Percentiles rank a stretch among this genome's conserved stretches.
Conservation (phyloP, 2,329 filamentous ascomycete genomes). For the Fusarium temperatum region DNA sequence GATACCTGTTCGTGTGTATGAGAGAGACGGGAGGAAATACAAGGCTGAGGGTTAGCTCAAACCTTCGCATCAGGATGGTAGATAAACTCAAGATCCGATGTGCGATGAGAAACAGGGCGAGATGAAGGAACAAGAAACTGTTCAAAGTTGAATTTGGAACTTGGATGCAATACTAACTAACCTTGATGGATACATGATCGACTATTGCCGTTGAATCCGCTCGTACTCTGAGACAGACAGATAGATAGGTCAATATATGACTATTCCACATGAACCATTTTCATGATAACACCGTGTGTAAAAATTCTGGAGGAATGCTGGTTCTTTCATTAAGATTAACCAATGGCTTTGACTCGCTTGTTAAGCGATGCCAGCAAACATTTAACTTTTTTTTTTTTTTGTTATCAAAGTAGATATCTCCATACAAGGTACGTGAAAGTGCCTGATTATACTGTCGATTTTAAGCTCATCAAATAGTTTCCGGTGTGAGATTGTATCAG, state of each 20-base stretch:
- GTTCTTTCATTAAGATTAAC: neutral
- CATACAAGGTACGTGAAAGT: neutral
- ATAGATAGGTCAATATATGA: neutral
- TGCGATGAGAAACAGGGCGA: constrained; percentile 1
- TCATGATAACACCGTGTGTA: neutral
- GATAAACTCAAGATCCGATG: constrained; percentile 17
- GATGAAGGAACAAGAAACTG: neutral
- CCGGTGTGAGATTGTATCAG: constrained; percentile 11
- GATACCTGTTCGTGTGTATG: constrained; percentile 18
- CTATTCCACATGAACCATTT: neutral
- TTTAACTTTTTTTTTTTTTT: neutral
- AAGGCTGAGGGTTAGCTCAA: constrained; percentile 3
- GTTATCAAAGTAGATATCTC: neutral
- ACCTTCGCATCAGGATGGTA: neutral
- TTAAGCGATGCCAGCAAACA: neutral
- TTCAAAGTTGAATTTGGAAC: neutral
- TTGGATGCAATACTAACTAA: neutral
- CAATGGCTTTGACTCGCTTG: neutral
- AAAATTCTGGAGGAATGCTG: neutral
- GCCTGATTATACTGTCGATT: neutral
- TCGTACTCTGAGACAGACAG: neutral
- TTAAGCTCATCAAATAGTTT: neutral
- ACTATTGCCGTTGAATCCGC: neutral
- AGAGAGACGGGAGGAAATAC: constrained; percentile 18
- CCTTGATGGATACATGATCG: neutral